phyloP scores from a whole-genome alignment of 2,329 filamentous ascomycete genomes.

The Fusarium duplospermum region DNA sequence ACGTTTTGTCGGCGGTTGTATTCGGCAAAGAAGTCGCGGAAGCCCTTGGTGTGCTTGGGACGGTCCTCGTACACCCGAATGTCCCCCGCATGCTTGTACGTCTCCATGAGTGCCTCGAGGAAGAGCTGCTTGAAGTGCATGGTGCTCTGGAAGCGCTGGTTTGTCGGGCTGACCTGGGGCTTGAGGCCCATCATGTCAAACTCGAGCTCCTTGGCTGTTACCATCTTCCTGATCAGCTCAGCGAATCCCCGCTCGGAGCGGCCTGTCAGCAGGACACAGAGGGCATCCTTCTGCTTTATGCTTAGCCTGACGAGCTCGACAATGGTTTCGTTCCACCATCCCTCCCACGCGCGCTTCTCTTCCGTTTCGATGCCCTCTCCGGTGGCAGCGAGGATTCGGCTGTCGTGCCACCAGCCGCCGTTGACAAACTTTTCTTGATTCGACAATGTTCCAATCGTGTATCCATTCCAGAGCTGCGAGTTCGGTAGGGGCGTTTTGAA shows the following conservation, averaged over 20 bases:
- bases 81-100: conserved; percentile 85
- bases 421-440: conserved; percentile 80
- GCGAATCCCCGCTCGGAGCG: conserved; percentile 82
- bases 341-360: conserved; percentile 85
- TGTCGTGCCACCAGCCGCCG: conserved; percentile 98
- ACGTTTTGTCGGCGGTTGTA: conserved; percentile 73
- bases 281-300: conserved; percentile 84
- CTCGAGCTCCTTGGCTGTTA: conserved; percentile 78
- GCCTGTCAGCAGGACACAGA: conserved; percentile 89
- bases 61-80: conserved; percentile 81
- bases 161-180: conserved; percentile 82
- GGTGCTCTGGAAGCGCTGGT: conserved; percentile 82
- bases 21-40: conserved; percentile 83
- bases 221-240: conserved; percentile 84
- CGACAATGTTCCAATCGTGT: conserved; percentile 81
- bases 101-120: conserved; percentile 83
- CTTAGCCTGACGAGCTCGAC: conserved; percentile 83
- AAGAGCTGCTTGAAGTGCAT: conserved; percentile 94
- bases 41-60: conserved; percentile 77
- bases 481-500: conserved; percentile 94
- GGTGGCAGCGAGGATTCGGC: conserved; percentile 84
- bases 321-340: conserved; percentile 97
- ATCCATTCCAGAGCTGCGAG: conserved; percentile 83
- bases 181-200: conserved; percentile 93
- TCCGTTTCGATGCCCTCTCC: conserved; percentile 86